Conservation (phyloP, 192 early-diverging fungal species). For the Diversispora eburnea region DNA sequence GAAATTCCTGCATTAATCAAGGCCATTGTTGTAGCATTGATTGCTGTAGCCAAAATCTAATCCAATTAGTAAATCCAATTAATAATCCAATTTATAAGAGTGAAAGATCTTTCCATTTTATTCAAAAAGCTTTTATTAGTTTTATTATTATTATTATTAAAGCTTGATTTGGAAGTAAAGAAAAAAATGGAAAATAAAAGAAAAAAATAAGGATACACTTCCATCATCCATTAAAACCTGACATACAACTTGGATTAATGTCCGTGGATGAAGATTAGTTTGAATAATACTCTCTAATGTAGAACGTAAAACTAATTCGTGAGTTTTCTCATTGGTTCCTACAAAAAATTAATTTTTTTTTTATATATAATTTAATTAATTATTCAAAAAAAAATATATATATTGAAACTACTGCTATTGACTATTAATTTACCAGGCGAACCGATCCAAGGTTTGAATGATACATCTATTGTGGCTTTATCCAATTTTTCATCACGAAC, state of each 20-base stretch:
- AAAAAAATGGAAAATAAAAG: slow-evolving; percentile 6
- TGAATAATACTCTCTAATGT: slow-evolving; percentile 76
- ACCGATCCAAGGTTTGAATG: slow-evolving; percentile 67
- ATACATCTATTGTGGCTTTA: slow-evolving; percentile 78
- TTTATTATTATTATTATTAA: no score
- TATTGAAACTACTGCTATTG: no score
- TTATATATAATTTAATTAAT: neutral
- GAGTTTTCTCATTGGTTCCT: slow-evolving; percentile 69
- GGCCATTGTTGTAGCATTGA: slow-evolving; percentile 82
- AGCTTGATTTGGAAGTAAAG: no score
- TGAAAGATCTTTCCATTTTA: no score
- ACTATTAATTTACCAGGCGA: slow-evolving; percentile 38
- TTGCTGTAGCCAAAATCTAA: slow-evolving; percentile 67
- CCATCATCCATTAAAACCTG: slow-evolving; percentile 88
- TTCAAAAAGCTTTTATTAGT: neutral
- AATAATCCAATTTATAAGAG: neutral
- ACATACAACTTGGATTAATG: slow-evolving; percentile 78
- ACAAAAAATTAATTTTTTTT: no score
- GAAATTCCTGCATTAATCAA: slow-evolving; percentile 90
- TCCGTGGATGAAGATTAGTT: slow-evolving; percentile 80
- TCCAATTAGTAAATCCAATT: neutral
- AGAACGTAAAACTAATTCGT: slow-evolving; percentile 65
- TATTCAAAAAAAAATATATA: neutral
- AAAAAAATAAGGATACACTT: slow-evolving; percentile 49
- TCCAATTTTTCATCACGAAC: slow-evolving; percentile 87